phyloP scores from a whole-genome alignment of 108 stramenopile genomes.

The Conticribra guillardii region DNA sequence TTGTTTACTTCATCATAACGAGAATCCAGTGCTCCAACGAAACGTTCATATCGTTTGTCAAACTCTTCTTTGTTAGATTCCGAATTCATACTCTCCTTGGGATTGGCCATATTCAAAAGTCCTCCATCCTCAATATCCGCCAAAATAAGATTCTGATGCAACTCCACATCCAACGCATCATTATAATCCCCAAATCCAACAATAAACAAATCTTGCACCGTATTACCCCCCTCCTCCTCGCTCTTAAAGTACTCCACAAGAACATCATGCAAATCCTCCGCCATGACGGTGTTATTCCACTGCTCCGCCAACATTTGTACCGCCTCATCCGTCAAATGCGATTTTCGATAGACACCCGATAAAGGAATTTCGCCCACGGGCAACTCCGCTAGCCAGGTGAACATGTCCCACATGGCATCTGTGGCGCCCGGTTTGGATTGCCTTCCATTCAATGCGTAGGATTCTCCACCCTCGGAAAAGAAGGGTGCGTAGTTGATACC shows the following conservation, averaged over 20 bases:
- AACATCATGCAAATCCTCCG: constrained; percentile 34
- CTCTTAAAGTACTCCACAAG: constrained; percentile 30
- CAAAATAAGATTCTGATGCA: constrained; percentile 39
- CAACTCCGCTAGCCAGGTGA: constrained; percentile 39
- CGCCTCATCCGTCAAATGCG: constrained; percentile 17
- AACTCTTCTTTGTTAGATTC: constrained; percentile 27
- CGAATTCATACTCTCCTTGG: constrained; percentile 15
- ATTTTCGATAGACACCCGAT: constrained; percentile 40
- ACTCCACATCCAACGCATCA: constrained; percentile 24
- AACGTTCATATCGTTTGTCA: constrained; percentile 23
- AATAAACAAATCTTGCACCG: constrained; percentile 45
- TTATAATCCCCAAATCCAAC: constrained; percentile 40
- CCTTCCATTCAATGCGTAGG: constrained; percentile 41
- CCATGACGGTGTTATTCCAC: constrained; percentile 48
- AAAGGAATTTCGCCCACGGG: constrained; percentile 33
- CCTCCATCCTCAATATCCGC: constrained; percentile 26
- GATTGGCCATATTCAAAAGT: constrained; percentile 26
- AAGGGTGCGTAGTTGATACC: constrained; percentile 48
- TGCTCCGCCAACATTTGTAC: constrained; percentile 17
- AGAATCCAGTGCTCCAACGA: constrained; percentile 18
- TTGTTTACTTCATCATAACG: constrained; percentile 29
- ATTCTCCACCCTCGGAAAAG: constrained; percentile 47
- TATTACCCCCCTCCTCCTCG: constrained; percentile 42
- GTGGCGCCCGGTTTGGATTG: constrained; percentile 43
- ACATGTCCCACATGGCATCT: constrained; percentile 50